A percentile compares a stretch with the other conserved stretches of the same genome.
Evolutionary conservation across 495 filamentous ascomycete species (phyloP).

Genomic region (Penicillium robsamsonii): DNA sequence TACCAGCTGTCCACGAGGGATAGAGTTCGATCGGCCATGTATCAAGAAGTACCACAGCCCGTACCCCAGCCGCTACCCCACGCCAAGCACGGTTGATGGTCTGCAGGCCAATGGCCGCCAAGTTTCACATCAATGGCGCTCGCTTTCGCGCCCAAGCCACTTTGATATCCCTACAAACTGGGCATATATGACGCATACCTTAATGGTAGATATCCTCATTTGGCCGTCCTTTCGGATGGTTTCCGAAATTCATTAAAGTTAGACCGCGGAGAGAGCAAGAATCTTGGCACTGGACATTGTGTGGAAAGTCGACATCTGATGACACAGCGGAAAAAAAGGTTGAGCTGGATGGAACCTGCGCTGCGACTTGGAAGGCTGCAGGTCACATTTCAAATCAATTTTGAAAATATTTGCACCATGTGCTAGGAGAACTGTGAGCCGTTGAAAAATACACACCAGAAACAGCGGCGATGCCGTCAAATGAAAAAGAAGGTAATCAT

Average conservation of each 20-base stretch:
- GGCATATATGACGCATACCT: neutral
- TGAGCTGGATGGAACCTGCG: neutral
- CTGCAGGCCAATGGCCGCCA: too few species aligned
- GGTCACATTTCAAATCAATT: neutral
- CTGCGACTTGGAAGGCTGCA: neutral
- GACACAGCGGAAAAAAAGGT: neutral
- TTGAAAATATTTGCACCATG: neutral
- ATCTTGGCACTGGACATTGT: neutral
- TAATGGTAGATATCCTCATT: slow-evolving; percentile 1
- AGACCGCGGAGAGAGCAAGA: neutral
- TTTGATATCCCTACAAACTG: too few species aligned
- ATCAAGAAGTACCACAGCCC: too few species aligned
- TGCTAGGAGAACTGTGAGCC: neutral
- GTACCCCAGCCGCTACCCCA: too few species aligned
- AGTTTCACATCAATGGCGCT: too few species aligned
- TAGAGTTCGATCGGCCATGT: too few species aligned
- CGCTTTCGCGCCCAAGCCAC: too few species aligned
- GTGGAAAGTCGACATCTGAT: neutral
- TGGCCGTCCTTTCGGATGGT: neutral
- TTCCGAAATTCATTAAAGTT: neutral
- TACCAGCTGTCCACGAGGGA: too few species aligned
- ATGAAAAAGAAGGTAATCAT: slow-evolving; percentile 3
- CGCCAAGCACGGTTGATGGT: too few species aligned
- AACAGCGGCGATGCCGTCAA: slow-evolving; percentile 2
- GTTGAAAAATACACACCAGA: neutral